phyloP scores from a whole-genome alignment of 768 basidiomycete species.

The Hericium coralloides region DNA sequence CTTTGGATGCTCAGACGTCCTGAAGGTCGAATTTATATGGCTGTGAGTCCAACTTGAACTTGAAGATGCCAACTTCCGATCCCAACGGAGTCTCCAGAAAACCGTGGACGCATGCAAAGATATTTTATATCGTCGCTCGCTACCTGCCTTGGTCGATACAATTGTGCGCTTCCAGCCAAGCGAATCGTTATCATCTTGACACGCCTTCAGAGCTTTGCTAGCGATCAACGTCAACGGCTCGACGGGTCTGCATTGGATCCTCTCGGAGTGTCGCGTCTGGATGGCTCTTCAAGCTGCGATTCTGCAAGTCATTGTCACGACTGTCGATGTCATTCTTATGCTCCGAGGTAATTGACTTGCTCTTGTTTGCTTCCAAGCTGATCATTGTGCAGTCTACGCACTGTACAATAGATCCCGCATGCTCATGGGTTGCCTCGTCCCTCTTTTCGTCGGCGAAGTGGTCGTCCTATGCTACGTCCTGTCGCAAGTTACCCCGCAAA shows the following conservation, averaged over 20 bases:
- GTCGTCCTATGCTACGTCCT: background rate
- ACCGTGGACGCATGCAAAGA: constrained; percentile 9
- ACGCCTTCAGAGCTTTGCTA: constrained; percentile 12
- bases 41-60: constrained; percentile 6
- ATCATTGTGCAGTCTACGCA: constrained; percentile 14
- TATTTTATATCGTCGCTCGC: background rate
- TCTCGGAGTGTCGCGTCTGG: constrained; percentile 15
- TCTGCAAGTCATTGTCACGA: constrained; percentile 17
- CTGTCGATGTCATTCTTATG: constrained; percentile 19
- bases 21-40: constrained; percentile 19
- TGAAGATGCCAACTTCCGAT: background rate
- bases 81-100: background rate
- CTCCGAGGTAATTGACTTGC: constrained; percentile 13
- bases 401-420: constrained; percentile 13
- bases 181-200: background rate
- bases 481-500: constrained; percentile 11
- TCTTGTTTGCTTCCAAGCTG: background rate
- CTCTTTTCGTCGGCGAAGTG: constrained; percentile 7
- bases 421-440: constrained; percentile 8
- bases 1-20: background rate
- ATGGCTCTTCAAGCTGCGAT: constrained; percentile 15
- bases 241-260: constrained; percentile 14
- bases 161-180: background rate
- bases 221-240: constrained; percentile 17
- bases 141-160: background rate